These are phyloP conservation scores for Xylariaceae sp. DNA, from an alignment of 2,329 filamentous ascomycete genomes.

Conservation along the genomic window DNA sequence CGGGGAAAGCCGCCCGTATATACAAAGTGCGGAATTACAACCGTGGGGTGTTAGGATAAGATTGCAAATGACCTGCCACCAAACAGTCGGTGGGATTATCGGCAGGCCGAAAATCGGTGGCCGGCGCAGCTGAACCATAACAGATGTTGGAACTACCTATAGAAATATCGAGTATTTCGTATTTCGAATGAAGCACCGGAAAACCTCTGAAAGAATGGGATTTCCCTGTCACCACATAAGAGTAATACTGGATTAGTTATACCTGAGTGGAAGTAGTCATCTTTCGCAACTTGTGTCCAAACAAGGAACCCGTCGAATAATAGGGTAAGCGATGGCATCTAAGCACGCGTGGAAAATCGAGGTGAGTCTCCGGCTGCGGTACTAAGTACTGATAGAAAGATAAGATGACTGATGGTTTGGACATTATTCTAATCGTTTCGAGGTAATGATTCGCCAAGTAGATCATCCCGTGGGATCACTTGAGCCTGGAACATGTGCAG, in stretches of 20 bases:
- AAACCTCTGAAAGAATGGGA: no score
- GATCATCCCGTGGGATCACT: constrained; percentile 53
- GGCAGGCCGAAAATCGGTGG: constrained; percentile 19
- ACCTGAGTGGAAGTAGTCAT: no score
- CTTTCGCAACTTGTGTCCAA: not conserved
- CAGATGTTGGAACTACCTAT: no score
- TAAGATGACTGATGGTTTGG: no score
- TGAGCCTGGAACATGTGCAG: constrained; percentile 46
- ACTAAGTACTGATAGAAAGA: no score
- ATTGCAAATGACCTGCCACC: no score
- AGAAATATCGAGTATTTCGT: no score
- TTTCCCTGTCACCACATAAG: no score
- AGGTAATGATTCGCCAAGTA: constrained; percentile 15
- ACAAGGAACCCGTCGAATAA: not conserved
- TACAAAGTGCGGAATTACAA: constrained; percentile 11
- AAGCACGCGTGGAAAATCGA: constrained; percentile 44
- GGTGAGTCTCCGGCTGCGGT: constrained; percentile 33
- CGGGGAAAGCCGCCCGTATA: constrained; percentile 12
- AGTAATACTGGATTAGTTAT: no score
- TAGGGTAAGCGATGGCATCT: constrained; percentile 26
- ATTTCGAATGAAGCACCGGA: no score
- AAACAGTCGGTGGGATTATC: not conserved
- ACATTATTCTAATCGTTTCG: not conserved
- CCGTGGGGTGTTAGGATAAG: not conserved
- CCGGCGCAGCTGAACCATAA: not conserved